phyloP scores from a whole-genome alignment of 371 early-diverging fungal species.

The Syncephalis fuscata region DNA sequence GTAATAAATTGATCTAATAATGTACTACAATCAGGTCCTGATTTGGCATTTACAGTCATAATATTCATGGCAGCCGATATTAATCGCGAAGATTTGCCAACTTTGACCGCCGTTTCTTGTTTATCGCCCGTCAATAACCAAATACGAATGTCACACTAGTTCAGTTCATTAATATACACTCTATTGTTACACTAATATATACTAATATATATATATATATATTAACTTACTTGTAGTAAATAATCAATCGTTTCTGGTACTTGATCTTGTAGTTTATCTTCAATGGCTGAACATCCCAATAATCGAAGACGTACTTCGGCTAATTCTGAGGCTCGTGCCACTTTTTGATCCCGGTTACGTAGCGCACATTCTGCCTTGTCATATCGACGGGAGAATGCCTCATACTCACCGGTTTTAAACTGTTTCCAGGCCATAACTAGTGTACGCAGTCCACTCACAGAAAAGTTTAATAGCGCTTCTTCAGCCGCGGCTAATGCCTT shows the following conservation, averaged over 20 bases:
- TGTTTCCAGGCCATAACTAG: constrained; percentile 53
- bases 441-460: constrained; percentile 52
- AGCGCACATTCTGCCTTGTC: constrained; percentile 49
- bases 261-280: constrained; percentile 65
- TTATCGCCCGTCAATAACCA: constrained; percentile 95
- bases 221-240: constrained; percentile 29
- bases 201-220: too few species aligned
- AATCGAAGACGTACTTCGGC: constrained; percentile 35
- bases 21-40: constrained; percentile 4
- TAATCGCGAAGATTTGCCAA: constrained; percentile 58
- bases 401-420: constrained; percentile 37
- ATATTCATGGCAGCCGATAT: constrained; percentile 35
- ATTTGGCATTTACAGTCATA: constrained; percentile 13
- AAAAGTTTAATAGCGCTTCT: background rate
- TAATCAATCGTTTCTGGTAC: constrained; percentile 65
- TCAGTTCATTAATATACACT: too few species aligned
- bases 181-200: too few species aligned
- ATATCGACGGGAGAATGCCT: constrained; percentile 40
- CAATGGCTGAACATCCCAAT: constrained; percentile 55
- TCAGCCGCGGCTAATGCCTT: background rate
- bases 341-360: constrained; percentile 35
- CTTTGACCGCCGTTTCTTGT: constrained; percentile 84
- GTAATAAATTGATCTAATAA: too few species aligned
- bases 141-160: constrained; percentile 50
- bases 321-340: constrained; percentile 45